Evolutionary conservation across 192 early-diverging fungal genomes (phyloP), one percentile per base, ranked within the genome.

Genomic region (Podila epicladia): DNA sequence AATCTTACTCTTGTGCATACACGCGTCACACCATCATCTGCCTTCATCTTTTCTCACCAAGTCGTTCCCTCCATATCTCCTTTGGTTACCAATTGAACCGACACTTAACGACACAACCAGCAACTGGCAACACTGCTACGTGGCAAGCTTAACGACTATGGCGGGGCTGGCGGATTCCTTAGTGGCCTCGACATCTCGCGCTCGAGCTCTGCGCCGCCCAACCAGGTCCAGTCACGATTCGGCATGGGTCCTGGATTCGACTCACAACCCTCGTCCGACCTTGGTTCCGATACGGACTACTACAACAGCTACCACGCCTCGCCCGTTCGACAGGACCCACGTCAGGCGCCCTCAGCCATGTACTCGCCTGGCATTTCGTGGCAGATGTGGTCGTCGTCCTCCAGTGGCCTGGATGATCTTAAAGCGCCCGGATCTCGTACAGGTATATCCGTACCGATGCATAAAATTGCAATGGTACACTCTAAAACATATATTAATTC

Each of bases 171-270:
- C 22, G 75, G 70, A 41, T 64, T 69, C 55, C 69, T 69, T 50
- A 31, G n/a, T 65, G 82, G 58, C 67, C 58, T 74, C n/a, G 83
- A 83, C 28, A 88, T 82, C 78, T 92, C 77, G 84, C 86, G 94
- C 38, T 91, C 92, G 35, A 93, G 83, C 61, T 91, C 89, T 72
- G 94, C 94, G 12, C 94, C 94, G 15, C 94, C 94, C 22, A 84
- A 78, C 51, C 92, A 92, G 72, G 84, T 85, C 17, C 58, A 89
- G 67, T 80, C 87, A 69, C 89, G 85, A 64, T 69, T 82, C 58
- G 72, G 87, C 65, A 71, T 86, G 58, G 86, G 75, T n/a, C 61
- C 87, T 62, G 82, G 76, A 58, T 68, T 82, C 60, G 75, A 83
- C 45, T 74, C 68, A 38, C 70, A 85, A 38, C 69, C 82, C 3